Base-by-base conservation (phyloP, 2,329 filamentous ascomycete species). In the Aspergillus tamarii region DNA sequence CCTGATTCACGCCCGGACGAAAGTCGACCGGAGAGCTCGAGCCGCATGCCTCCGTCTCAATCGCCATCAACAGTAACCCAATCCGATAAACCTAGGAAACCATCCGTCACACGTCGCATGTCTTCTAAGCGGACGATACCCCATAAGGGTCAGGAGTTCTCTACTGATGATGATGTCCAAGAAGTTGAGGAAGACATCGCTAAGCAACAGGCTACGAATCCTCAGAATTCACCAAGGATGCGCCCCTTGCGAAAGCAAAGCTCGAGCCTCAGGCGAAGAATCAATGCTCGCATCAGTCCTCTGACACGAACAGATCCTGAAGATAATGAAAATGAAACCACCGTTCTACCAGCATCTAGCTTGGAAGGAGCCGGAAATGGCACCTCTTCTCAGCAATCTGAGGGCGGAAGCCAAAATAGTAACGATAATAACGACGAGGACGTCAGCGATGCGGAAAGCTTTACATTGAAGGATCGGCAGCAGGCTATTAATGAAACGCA, bases 401-500 rank as follows among this genome's bases (percentile, higher is more conserved):
- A 71, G 14, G 63, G 56, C 6, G 60, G 58, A 32, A 66, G 64
- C 28, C 63, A 69, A 34, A 63, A 64, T 32, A 75, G 53, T 41
- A 85, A 85, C 19, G 84, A 84, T 12, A 86, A 87, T 48, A 88
- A 90, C 11, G 91, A 68, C 6, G 70, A 91, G 63, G 88, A 91
- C 64, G 74, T 94, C 58, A 97, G 94, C 77, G 95, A 98, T 71
- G 91, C 95, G 1, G 95, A 97, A 80, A 98, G 94, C 81, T 99
- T 99, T 77, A 99, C 95, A 0, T 86, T 99, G 71, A 97, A 96
- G 78, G 95, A 99, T 78, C 89, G 95, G 61, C 95, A 99, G 80
- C 89, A 97, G 76, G 95, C 95, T 68, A 99, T 99, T 84, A 99
- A 99, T 80, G 91, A 97, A 77, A 99, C 95, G 0, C 95, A 99